Evolutionary conservation across 2,329 filamentous ascomycete genomes (phyloP), one percentile per base, ranked within the genome.

Genomic region (Xylaria sp.): DNA sequence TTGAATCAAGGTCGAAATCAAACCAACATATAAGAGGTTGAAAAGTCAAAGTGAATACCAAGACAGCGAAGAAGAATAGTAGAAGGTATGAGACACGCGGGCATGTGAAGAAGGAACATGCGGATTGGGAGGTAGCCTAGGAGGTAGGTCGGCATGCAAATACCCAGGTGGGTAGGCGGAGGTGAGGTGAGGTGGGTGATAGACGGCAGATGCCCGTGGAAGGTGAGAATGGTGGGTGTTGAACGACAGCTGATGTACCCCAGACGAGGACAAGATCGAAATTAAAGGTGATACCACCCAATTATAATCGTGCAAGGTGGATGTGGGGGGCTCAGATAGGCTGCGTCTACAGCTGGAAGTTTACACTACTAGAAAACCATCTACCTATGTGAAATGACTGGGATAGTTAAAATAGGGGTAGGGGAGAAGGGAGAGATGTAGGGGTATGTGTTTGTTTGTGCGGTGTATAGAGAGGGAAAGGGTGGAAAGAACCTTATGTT

Each of bases 191-290:
- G 32, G 55, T 12, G 51, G 55, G 44, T 37, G 42, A 58, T n/a
- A 29, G 50, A 55, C 35, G 37, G 18, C 23, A 50, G 40, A 57
- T 32, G 40, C 16, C 27, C 27, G 60, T 54, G 63, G 32, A 50
- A 18, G 55, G 48, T 35, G 42, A 55, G 40, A 53, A 57, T 23
- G 55, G 60, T 35, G 42, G 47, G 29, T 32, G 50, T 44, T 48
- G 42, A 50, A 57, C 37, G 58, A 40, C 47, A 57, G 40, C n/a
- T 63, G 55, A 57, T 48, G 44, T 60, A 54, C 53, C 29, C 40
- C 48, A 29, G 57, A 40, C 23, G 57, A 65, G 69, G 62, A 71
- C 65, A 66, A 63, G 65, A 69, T 69, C 51, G 58, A 62, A 59
- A 62, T 59, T 51, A 59, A 61, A n/a, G 21, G 62, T 66, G 18